Conservation (phyloP, 1,139 yeast genomes). For the Hemisphaericaspora subhashii region DNA sequence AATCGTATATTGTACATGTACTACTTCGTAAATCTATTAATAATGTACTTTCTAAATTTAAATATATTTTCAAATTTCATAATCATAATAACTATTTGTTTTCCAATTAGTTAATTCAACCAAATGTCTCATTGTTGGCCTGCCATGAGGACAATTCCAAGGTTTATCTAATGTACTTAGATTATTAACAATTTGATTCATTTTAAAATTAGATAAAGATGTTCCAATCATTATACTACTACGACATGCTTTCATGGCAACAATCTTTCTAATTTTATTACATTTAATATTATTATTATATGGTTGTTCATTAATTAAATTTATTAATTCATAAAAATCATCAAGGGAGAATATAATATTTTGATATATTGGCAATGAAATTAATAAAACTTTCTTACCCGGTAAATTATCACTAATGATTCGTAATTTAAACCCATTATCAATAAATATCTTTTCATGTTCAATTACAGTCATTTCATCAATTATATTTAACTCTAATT, state of each 20-base stretch:
- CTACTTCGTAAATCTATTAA: not conserved
- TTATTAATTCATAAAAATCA: constrained; percentile 78
- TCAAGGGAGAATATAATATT: constrained; percentile 59
- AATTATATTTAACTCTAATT: constrained; percentile 65
- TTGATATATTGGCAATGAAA: constrained; percentile 74
- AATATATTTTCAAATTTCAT: constrained; percentile 5
- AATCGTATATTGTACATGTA: not conserved
- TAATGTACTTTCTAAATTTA: not conserved
- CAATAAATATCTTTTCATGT: constrained; percentile 53
- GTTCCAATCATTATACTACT: constrained; percentile 93
- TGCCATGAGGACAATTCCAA: constrained; percentile 99
- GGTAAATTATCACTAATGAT: constrained; percentile 48
- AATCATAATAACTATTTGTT: constrained; percentile 10
- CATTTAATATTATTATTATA: constrained; percentile 53
- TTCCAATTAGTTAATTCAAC: constrained; percentile 46
- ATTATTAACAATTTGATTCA: constrained; percentile 68
- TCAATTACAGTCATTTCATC: constrained; percentile 75
- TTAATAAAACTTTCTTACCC: constrained; percentile 56
- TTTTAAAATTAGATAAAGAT: constrained; percentile 53
- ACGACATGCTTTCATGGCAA: constrained; percentile 95
- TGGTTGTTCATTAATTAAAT: constrained; percentile 45
- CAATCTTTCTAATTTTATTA: constrained; percentile 75
- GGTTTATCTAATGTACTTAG: constrained; percentile 81
- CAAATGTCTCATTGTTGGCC: constrained; percentile 94
- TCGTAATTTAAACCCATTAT: constrained; percentile 69